phyloP scores from a whole-genome alignment of 192 early-diverging fungal genomes.

The Diversispora eburnea region DNA sequence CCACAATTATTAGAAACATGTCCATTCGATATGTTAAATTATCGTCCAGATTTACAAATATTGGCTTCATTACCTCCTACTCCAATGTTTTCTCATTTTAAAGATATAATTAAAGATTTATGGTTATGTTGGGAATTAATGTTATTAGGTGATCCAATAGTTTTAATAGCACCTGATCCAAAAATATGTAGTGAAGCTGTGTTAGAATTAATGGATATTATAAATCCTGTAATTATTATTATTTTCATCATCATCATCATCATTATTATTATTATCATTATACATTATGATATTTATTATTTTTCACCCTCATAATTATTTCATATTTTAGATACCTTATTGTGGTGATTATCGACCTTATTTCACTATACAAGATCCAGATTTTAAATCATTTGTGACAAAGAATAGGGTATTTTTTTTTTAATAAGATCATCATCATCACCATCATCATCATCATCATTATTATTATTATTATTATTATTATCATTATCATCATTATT shows the following conservation, averaged over 20 bases:
- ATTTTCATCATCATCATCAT: not conserved
- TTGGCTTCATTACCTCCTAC: constrained; percentile 63
- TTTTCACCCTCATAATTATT: not conserved
- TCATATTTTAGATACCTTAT: constrained; percentile 67
- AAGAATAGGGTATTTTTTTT: constrained; percentile 45
- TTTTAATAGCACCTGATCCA: constrained; percentile 87
- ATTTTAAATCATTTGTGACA: constrained; percentile 72
- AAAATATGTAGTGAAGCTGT: constrained; percentile 83
- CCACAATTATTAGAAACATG: constrained; percentile 73
- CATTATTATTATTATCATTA: too few species aligned
- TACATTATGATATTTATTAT: not conserved
- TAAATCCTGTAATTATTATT: constrained; percentile 73
- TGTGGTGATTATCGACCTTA: constrained; percentile 97
- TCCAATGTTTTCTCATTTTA: constrained; percentile 75
- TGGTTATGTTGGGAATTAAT: constrained; percentile 96
- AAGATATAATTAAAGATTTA: constrained; percentile 71
- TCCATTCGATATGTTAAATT: constrained; percentile 61
- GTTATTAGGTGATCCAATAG: constrained; percentile 83
- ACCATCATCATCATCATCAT: not conserved
- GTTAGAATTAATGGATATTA: constrained; percentile 78
- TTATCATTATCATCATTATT: not conserved
- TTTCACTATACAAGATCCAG: constrained; percentile 94
- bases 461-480: not conserved
- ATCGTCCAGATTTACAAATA: constrained; percentile 68
- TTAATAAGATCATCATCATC: not conserved